A percentile compares a stretch with the other conserved stretches of the same genome.
phyloP scores from a whole-genome alignment of 768 basidiomycete species.

The Mycena belliarum region DNA sequence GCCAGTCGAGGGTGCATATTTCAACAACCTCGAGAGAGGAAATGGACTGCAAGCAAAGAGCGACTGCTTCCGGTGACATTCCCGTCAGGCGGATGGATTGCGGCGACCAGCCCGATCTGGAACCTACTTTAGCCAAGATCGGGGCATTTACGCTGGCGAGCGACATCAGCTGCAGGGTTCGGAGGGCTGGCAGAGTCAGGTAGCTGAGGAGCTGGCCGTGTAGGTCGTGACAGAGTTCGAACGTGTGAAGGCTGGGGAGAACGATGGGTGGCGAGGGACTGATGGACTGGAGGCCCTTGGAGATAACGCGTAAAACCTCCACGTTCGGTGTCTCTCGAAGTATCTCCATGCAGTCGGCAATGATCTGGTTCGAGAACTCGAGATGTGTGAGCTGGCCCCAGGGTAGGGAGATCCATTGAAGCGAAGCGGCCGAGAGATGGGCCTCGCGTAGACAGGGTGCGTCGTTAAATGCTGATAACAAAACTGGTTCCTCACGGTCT shows the following conservation, averaged over 20 bases:
- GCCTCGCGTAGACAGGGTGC: too few relatives aligned
- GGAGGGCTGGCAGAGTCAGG: conserved; percentile 1
- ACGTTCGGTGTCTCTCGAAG: not conserved
- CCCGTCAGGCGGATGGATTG: not conserved
- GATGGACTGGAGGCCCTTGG: too few relatives aligned
- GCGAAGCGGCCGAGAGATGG: not conserved
- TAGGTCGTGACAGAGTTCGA: not conserved
- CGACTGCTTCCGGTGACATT: not conserved
- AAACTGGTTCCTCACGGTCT: too few relatives aligned
- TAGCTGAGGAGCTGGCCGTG: not conserved
- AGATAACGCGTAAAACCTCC: not conserved
- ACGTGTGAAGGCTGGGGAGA: conserved; percentile 1
- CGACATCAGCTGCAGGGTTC: not conserved
- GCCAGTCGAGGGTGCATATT: not conserved
- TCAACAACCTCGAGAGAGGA: not conserved
- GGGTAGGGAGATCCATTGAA: not conserved
- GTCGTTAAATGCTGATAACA: too few relatives aligned
- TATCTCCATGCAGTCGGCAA: not conserved
- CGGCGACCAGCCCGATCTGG: not conserved
- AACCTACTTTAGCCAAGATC: not conserved
- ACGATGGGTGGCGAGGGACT: not conserved
- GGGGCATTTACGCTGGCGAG: not conserved
- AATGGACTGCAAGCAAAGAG: not conserved
- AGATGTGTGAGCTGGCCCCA: conserved; percentile 10
- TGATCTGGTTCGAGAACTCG: not conserved